phyloP scores from a whole-genome alignment of 2,329 filamentous ascomycete species.

The Trichoderma polysporum region DNA sequence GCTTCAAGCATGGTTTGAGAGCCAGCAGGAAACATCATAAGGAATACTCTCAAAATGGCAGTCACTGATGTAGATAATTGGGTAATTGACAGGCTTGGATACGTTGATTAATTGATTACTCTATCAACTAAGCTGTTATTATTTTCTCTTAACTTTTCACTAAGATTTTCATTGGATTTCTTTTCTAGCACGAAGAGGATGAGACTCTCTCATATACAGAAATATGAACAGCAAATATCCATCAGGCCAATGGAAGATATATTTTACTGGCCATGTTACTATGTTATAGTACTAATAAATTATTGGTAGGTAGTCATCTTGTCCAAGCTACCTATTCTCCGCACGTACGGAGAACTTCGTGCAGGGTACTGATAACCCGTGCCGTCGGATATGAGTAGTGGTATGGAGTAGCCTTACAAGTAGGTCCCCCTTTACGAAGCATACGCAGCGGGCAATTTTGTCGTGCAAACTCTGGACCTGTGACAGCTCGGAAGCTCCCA shows the following conservation, averaged over 20 bases:
- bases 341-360: neutral
- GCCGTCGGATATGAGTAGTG: neutral
- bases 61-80: neutral
- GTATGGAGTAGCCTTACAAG: neutral
- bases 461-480: neutral
- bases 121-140: too few species aligned
- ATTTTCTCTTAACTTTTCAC: too few species aligned
- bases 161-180: neutral
- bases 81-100: neutral
- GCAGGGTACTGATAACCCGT: neutral
- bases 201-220: neutral
- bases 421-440: neutral
- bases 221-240: neutral
- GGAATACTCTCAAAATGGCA: neutral
- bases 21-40: neutral
- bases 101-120: neutral
- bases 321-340: neutral
- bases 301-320: neutral
- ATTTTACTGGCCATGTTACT: neutral
- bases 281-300: neutral
- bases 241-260: neutral
- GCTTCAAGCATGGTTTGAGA: constrained; percentile 72
- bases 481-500: neutral
- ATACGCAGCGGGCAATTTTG: neutral
- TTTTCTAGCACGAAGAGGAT: neutral